Conservation (phyloP, 306 rosid genomes). For the Clitoria ternatea region DNA sequence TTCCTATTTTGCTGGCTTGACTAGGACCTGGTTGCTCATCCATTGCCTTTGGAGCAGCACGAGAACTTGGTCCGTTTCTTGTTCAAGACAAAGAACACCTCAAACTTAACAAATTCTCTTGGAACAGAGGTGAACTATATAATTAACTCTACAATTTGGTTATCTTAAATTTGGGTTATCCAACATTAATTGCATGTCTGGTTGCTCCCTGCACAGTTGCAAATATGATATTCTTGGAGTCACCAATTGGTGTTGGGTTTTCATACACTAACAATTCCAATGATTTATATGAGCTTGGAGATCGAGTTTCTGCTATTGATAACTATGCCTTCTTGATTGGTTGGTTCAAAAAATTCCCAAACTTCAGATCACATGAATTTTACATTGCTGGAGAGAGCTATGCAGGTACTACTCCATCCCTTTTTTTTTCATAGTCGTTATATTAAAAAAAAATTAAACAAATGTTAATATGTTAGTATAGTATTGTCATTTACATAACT, state of each 20-base stretch:
- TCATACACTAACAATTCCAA: constrained; percentile 57
- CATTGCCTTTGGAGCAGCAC: constrained; percentile 64
- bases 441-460: too few relatives aligned
- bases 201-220: constrained; percentile 39
- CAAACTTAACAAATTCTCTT: constrained; percentile 43
- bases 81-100: constrained; percentile 33
- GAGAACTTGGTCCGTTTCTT: constrained; percentile 73
- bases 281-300: constrained; percentile 55
- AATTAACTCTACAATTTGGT: neutral
- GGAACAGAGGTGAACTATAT: constrained; percentile 58
- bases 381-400: constrained; percentile 72
- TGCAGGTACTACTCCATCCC: too few relatives aligned
- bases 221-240: constrained; percentile 63
- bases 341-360: constrained; percentile 66
- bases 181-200: neutral
- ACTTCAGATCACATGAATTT: constrained; percentile 46
- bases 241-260: constrained; percentile 75
- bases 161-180: neutral
- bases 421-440: too few relatives aligned
- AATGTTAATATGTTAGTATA: too few relatives aligned
- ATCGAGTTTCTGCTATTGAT: constrained; percentile 50
- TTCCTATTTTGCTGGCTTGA: constrained; percentile 15
- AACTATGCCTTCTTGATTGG: constrained; percentile 48
- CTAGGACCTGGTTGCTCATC: constrained; percentile 84
- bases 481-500: too few relatives aligned